These are phyloP conservation scores for Cladobotryum protrusum DNA, from an alignment of 2,329 filamentous ascomycete genomes.

Conservation along the genomic window DNA sequence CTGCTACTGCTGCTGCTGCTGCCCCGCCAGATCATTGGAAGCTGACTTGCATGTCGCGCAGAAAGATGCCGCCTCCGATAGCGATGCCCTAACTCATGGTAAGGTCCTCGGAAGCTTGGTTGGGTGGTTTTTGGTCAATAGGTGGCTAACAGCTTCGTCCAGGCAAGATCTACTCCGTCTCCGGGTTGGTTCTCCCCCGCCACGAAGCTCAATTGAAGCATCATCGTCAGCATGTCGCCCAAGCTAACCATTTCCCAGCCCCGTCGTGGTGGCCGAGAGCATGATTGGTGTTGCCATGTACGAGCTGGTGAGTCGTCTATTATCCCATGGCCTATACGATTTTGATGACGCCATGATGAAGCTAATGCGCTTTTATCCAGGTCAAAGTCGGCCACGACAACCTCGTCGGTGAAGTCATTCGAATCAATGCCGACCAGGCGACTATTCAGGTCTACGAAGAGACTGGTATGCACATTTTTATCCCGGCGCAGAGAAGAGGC, in stretches of 20 bases:
- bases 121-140: neutral
- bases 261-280: constrained; percentile 94
- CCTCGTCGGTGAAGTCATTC: constrained; percentile 95
- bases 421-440: constrained; percentile 90
- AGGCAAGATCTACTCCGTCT: constrained; percentile 59
- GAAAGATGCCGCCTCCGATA: constrained; percentile 30
- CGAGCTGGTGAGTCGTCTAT: constrained; percentile 67
- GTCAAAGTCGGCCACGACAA: constrained; percentile 88
- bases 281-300: constrained; percentile 99
- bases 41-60: constrained; percentile 19
- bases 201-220: no score
- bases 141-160: constrained; percentile 19
- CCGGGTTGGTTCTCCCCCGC: constrained; percentile 44
- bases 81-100: constrained; percentile 36
- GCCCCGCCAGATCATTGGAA: constrained; percentile 14
- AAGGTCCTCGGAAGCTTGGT: constrained; percentile 17
- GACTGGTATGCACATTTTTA: constrained; percentile 59
- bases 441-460: constrained; percentile 99
- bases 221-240: neutral
- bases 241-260: constrained; percentile 42
- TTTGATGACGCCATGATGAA: constrained; percentile 1
- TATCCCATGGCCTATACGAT: neutral
- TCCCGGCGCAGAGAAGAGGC: neutral
- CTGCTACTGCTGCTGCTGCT: constrained; percentile 16
- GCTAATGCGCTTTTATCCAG: constrained; percentile 35